These are phyloP conservation scores for Sonneratia alba DNA, from an alignment of 345 rosid species.

Conservation along the genomic window DNA sequence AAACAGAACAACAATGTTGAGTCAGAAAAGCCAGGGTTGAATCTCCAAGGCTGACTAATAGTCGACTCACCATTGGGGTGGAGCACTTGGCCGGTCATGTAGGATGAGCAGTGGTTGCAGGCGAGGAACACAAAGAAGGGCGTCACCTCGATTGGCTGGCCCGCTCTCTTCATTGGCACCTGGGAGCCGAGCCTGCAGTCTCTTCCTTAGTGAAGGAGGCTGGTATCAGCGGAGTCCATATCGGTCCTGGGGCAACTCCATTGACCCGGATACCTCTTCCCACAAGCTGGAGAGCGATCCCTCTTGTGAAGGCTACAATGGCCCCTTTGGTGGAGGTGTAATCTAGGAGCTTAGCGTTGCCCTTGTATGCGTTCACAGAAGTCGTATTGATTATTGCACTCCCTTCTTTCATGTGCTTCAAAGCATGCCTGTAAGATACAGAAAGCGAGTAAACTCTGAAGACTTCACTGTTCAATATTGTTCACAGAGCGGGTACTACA, in stretches of 20 bases:
- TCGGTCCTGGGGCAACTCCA: constrained; percentile 34
- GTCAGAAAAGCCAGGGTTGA: neutral
- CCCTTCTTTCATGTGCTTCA: constrained; percentile 79
- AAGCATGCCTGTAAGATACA: constrained; percentile 31
- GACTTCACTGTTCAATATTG: neutral
- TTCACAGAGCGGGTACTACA: no score
- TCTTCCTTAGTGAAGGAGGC: constrained; percentile 49
- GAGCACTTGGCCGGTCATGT: constrained; percentile 65
- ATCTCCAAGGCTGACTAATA: neutral
- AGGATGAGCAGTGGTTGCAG: constrained; percentile 68
- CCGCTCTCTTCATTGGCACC: constrained; percentile 64
- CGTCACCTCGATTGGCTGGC: constrained; percentile 73
- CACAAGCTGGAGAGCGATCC: constrained; percentile 33
- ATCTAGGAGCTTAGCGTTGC: constrained; percentile 24
- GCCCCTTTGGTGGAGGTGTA: constrained; percentile 36
- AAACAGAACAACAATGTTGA: neutral
- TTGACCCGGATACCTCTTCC: constrained; percentile 27
- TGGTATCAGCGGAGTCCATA: constrained; percentile 39
- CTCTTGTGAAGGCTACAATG: constrained; percentile 30
- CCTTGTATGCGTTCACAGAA: constrained; percentile 32
- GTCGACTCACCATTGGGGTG: constrained; percentile 59
- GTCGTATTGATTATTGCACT: constrained; percentile 41
- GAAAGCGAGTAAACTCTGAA: no score
- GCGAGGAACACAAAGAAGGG: constrained; percentile 69
- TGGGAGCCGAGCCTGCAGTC: constrained; percentile 32